Conservation (phyloP, 805 yeast genomes). For the Monosporozyma aquatica region DNA sequence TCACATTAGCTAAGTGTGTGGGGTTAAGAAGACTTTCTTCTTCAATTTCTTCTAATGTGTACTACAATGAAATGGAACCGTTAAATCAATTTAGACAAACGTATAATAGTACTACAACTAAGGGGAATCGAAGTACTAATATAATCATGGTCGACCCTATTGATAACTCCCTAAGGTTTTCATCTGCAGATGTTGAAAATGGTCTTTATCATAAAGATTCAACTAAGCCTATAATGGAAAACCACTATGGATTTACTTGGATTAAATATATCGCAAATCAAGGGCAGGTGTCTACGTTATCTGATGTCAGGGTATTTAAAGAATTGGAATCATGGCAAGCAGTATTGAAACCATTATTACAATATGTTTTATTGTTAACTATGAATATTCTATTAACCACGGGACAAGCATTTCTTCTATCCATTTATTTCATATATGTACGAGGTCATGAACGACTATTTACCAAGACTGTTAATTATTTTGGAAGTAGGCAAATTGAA, state of each 20-base stretch:
- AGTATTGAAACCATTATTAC: conserved; percentile 1
- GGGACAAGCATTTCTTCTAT: conserved; percentile 31
- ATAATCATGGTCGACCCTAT: conserved; percentile 15
- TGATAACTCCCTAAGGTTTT: conserved; percentile 18
- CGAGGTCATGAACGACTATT: conserved; percentile 29
- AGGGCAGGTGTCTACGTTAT: background rate
- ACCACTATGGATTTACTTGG: conserved; percentile 10
- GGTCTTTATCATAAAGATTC: background rate
- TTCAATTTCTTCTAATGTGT: conserved; percentile 26
- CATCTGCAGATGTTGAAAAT: conserved; percentile 11
- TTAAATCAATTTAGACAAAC: background rate
- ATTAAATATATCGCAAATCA: conserved; percentile 3
- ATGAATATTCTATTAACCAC: conserved; percentile 10
- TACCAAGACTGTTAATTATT: conserved; percentile 28
- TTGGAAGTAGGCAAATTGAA: conserved; percentile 27
- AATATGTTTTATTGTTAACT: background rate
- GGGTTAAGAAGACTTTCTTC: conserved; percentile 31
- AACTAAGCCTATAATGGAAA: conserved; percentile 5
- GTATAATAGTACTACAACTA: background rate
- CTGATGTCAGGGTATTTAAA: background rate
- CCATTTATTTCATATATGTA: conserved; percentile 35
- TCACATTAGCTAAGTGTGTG: conserved; percentile 33
- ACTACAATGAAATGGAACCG: conserved; percentile 7
- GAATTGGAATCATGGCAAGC: background rate
- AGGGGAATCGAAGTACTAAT: background rate